Evolutionary conservation across 805 yeast species (phyloP), one percentile per base, ranked within the genome.

Genomic region (Spathaspora boniae): DNA sequence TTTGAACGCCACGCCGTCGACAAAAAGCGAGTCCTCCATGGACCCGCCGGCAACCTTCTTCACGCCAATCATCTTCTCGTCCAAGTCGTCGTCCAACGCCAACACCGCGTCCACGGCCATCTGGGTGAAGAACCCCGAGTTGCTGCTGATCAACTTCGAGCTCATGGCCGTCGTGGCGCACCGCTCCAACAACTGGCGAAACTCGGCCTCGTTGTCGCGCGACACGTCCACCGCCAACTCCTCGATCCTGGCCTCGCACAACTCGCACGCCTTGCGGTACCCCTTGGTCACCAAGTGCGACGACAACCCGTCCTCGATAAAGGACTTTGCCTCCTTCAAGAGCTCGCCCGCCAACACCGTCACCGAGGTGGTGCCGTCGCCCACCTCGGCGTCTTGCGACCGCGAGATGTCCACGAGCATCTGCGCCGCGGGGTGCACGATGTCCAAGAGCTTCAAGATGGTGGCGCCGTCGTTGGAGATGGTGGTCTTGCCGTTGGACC

Each of bases 381-480:
- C 98, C 47, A 91, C 96, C 61, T 91, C 97, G 42, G 94, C 96
- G 60, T 93, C 99, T 68, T 93, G 99, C 15, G 94, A 91, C 59
- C 93, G 82, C 33, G 96, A 83, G 38, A 93, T 84, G 57, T 94
- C 95, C 21, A 94, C 98, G 46, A 93, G 70, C 37, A 91, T 91
- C 52, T 86, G 88, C 9, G 98, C 98, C 8, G 99, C 98, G 7
- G 99, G 98, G 54, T 93, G 98, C 17, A 93, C 96, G 37, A 93
- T 94, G 54, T 93, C 98, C 47, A 93, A 66, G 38, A 93, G 71
- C 56, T 83, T 86, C 58, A 93, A 70, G 50, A 93, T 91, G 2
- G 99, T 93, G 26, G 98, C 98, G 47, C 98, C 98, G 58, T 93
- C 98, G 60, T 93, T 93, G 28, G 99, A 91, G 47, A 93, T 89